Base-by-base conservation (phyloP, 140 eudicot genomes). In the Cichorium intybus region DNA sequence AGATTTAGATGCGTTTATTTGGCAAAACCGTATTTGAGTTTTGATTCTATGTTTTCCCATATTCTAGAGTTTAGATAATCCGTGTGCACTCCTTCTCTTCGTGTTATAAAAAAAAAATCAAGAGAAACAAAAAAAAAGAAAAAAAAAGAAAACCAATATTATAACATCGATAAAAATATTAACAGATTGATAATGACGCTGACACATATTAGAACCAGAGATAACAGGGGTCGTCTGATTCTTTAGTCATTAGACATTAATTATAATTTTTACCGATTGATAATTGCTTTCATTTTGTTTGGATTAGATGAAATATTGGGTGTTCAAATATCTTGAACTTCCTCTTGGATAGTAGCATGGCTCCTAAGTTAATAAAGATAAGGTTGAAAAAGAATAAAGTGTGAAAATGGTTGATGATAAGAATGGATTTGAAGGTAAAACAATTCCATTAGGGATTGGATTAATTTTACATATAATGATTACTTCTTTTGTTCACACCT, bases 401-500 rank as follows among this genome's bases (percentile, higher is more conserved):
- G 79, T 67, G 79, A 74, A 74, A 58, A 66, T 74, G 69, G 79
- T 58, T 66, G 74, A 74, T 57, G 79, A 74, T 66, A 58, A 74
- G 74, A 68, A 66, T 58, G 79, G 74, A 48, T 58, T 11, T 48
- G 60, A 50, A 59, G 74, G 21, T 67, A 43, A 50, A 49, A 49
- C 34, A 46, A 66, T 74, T 66, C 79, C 68, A 43, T 41, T 31
- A 21, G 50, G 22, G 67, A 23, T 57, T 64, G 66, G 47, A 43
- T 73, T 65, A 33, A 47, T 34, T 74, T 66, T 74, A 66, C 61
- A 66, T 49, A 69, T 66, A 74, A 66, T 74, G 35, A 74, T 67
- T 66, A 59, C 79, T 58, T 46, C 74, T 66, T 74, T 66, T 27
- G 74, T 74, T 74, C 79, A 74, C 79, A 74, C 79, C 79, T 74